Conservation (phyloP, 257 asterid genomes). For the Gentiana dahurica region DNA sequence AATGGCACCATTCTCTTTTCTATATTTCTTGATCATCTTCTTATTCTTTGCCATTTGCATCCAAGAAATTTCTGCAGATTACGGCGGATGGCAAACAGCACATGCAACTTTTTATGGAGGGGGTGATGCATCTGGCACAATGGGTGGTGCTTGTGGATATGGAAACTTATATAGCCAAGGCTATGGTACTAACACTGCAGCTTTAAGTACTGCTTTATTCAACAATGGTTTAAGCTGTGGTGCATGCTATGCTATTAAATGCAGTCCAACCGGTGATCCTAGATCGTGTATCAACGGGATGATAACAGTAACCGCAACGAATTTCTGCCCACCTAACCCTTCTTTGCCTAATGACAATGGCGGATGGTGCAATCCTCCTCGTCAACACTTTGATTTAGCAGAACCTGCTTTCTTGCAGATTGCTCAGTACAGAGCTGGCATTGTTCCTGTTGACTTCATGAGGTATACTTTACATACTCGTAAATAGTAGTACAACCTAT, state of each 20-base stretch:
- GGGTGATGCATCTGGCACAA: conserved; percentile 73
- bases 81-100: conserved; percentile 30
- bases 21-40: conserved; percentile 7
- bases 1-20: conserved; percentile 11
- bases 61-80: conserved; percentile 20
- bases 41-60: conserved; percentile 18
- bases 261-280: conserved; percentile 28
- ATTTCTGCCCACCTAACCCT: conserved; percentile 67
- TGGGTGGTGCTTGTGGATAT: conserved; percentile 97
- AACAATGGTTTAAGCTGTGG: conserved; percentile 87
- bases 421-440: conserved; percentile 74
- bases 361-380: conserved; percentile 98
- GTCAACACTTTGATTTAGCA: conserved; percentile 80
- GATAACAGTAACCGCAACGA: conserved; percentile 77
- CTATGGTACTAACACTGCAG: conserved; percentile 84
- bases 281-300: conserved; percentile 53
- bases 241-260: conserved; percentile 59
- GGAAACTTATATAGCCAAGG: conserved; percentile 83
- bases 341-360: conserved; percentile 42
- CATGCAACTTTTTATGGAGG: conserved; percentile 84
- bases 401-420: conserved; percentile 80
- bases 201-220: conserved; percentile 80
- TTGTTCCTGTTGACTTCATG: conserved; percentile 66
- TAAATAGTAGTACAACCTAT: too few species aligned
- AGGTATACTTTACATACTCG: conserved; percentile 25